Base-by-base conservation (phyloP, 768 basidiomycete species). In the Gymnopilus dilepis region DNA sequence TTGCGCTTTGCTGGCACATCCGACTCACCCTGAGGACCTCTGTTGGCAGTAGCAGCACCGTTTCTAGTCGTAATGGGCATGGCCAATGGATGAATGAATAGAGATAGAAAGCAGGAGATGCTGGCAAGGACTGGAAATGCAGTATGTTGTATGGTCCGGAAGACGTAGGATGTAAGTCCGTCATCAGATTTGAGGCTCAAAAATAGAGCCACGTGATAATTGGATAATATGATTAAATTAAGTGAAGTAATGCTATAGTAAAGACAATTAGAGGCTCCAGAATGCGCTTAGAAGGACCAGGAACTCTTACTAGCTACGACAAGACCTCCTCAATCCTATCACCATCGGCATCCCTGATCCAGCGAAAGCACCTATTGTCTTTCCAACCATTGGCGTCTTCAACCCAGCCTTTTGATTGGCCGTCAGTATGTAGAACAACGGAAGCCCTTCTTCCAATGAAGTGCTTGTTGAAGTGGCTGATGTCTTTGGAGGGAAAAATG, bases 371-470 rank as follows among this genome's bases (percentile, higher is more conserved):
- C 3, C 28, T 45, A 19, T 58, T 58, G 24, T 47, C 28, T n/a
- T 43, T 58, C 42, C 56, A 43, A 43, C 56, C 56, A 34, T 45
- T 58, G 12, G 41, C 30, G 47, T 47, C 31, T 22, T 17, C 34
- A 2, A 19, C 21, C 56, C 56, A 58, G 7, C 7, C 12, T 7
- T 43, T 7, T 11, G 17, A 2, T 3, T 26, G 17, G 15, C 12
- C 47, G 26, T 59, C 58, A n/a, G 58, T 50, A n/a, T 59, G 48
- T 11, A 59, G 41, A 37, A 59, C 58, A 26, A 59, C 17, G 26
- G 58, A 59, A 12, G 58, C 58, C 4, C 48, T 19, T 6, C 19
- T 40, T 13, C 58, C 58, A 26, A 1, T 51, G 28, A 40, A 59
- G 15, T 51, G 47, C 11, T 22, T 28, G n/a, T 58, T 58, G 22